These are phyloP conservation scores for Sporothrix dimorphospora DNA, from an alignment of 2,329 filamentous ascomycete species.

Conservation along the genomic window DNA sequence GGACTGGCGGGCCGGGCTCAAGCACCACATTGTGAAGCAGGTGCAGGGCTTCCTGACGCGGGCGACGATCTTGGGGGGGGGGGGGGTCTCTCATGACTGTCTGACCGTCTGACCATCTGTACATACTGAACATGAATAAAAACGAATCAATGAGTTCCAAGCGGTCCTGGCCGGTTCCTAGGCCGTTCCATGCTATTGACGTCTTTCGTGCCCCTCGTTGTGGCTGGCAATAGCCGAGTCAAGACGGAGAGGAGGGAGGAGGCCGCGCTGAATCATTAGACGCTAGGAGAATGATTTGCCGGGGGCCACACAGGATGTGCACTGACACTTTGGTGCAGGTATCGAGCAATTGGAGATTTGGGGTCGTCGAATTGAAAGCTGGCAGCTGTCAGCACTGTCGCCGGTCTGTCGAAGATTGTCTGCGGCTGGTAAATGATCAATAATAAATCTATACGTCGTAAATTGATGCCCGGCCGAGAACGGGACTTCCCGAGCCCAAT, in stretches of 20 bases:
- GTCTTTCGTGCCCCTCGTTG: not conserved
- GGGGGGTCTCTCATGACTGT: too few species aligned
- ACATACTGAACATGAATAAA: not conserved
- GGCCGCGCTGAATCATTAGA: not conserved
- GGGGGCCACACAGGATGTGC: not conserved
- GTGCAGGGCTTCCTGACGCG: conserved; percentile 34
- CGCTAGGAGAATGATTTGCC: conserved; percentile 5
- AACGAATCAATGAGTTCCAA: not conserved
- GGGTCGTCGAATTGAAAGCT: not conserved
- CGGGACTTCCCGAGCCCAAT: not conserved
- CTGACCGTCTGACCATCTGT: not conserved
- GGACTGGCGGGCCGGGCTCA: conserved; percentile 36
- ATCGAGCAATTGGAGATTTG: not conserved
- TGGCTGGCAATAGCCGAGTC: not conserved
- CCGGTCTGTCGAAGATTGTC: not conserved
- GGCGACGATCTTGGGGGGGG: too few species aligned
- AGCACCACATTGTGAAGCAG: conserved; percentile 36
- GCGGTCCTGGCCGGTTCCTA: not conserved
- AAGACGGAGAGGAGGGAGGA: not conserved
- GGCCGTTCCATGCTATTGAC: not conserved
- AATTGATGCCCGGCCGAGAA: not conserved
- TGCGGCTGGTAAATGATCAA: not conserved
- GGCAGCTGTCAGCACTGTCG: not conserved
- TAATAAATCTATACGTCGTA: not conserved
- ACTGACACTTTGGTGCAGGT: not conserved